Conservation (phyloP, 225 moss, liverwort and hornwort genomes). For the Sphagnum contortum region DNA sequence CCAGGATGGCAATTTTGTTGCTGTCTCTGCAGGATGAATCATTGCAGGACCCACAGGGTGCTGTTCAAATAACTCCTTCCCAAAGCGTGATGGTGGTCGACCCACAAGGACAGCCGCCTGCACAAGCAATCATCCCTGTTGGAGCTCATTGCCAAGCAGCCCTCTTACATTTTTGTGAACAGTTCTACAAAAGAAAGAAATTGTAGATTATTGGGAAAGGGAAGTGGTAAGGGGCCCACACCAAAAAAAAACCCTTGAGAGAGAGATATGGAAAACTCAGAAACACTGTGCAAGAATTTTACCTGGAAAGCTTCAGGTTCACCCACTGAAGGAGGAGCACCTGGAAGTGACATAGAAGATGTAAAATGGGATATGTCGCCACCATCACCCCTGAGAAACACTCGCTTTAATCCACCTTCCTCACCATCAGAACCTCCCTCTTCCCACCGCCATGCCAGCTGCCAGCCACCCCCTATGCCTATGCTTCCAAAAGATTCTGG, state of each 20-base stretch:
- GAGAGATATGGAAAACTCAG: too few relatives aligned
- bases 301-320: constrained; percentile 62
- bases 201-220: too few relatives aligned
- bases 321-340: constrained; percentile 37
- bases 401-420: constrained; percentile 66
- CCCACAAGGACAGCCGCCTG: constrained; percentile 82
- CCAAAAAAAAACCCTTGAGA: too few relatives aligned
- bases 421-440: constrained; percentile 67
- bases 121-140: not conserved
- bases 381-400: constrained; percentile 68
- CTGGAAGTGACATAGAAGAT: constrained; percentile 66
- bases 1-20: constrained; percentile 76
- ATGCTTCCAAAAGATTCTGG: constrained; percentile 63
- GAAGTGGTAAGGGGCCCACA: too few relatives aligned
- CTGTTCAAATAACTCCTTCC: constrained; percentile 39
- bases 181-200: not conserved
- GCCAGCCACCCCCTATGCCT: constrained; percentile 99
- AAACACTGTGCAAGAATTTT: too few relatives aligned
- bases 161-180: not conserved
- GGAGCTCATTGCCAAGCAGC: not conserved
- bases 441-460: constrained; percentile 83
- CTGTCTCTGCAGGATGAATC: constrained; percentile 79
- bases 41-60: constrained; percentile 76
- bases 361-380: constrained; percentile 58
- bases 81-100: constrained; percentile 49